Evolutionary conservation across 2,329 filamentous ascomycete species (phyloP).

Genomic region (Dothistroma pini): DNA sequence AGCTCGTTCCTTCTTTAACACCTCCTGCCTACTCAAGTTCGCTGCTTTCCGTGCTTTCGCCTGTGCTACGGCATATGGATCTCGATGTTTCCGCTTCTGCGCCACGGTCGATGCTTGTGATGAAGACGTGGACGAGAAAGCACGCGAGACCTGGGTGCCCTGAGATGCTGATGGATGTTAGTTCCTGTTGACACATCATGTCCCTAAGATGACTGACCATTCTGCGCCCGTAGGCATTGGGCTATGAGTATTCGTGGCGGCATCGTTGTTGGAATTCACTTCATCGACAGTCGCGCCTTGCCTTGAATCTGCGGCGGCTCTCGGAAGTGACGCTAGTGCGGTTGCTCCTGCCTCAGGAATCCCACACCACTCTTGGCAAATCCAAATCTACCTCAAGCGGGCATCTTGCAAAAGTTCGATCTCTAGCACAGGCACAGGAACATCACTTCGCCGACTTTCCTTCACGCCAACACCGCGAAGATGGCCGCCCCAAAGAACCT

Average conservation of each 20-base stretch:
- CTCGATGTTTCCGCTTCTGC: constrained; percentile 64
- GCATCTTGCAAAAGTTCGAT: not conserved
- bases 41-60: constrained; percentile 78
- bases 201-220: constrained; percentile 28
- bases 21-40: constrained; percentile 71
- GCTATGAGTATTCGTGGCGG: constrained; percentile 47
- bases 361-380: not conserved
- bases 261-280: constrained; percentile 33
- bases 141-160: constrained; percentile 24
- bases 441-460: constrained; percentile 16
- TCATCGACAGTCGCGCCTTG: not conserved
- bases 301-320: not conserved
- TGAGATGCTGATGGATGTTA: constrained; percentile 16
- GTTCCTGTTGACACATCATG: not conserved
- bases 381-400: not conserved
- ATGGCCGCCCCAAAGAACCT: constrained; percentile 89
- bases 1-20: constrained; percentile 63
- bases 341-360: not conserved
- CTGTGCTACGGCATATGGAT: constrained; percentile 80
- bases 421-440: constrained; percentile 11
- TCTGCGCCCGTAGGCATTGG: constrained; percentile 42
- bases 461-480: constrained; percentile 50
- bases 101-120: constrained; percentile 54
- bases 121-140: constrained; percentile 62
- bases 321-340: not conserved